A percentile compares a stretch with the other conserved stretches of the same genome.
Conservation (phyloP, 2,329 filamentous ascomycete species). For the Aspergillus jensenii region DNA sequence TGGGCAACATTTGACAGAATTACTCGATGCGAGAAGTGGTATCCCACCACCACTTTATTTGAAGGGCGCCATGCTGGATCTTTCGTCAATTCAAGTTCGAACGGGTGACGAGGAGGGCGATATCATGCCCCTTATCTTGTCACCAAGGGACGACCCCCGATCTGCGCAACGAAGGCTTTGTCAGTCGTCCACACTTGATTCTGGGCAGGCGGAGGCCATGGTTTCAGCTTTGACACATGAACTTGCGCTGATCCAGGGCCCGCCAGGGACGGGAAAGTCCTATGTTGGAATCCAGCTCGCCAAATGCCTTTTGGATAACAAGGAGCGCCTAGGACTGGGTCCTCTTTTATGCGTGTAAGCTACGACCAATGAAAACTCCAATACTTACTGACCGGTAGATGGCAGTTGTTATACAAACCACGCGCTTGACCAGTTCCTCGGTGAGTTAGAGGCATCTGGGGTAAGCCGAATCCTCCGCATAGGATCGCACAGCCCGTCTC, state of each 20-base stretch:
- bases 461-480: conserved; percentile 7
- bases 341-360: not conserved
- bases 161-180: too few species aligned
- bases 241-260: conserved; percentile 25
- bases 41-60: too few species aligned
- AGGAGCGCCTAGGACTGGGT: not conserved
- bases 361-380: not conserved
- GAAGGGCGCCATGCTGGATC: too few species aligned
- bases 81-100: too few species aligned
- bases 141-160: too few species aligned
- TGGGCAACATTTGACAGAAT: too few species aligned
- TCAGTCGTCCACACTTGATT: not conserved
- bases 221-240: conserved; percentile 14
- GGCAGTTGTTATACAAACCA: conserved; percentile 13
- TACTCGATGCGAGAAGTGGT: too few species aligned
- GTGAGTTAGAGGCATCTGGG: not conserved
- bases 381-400: not conserved
- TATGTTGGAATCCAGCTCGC: conserved; percentile 24
- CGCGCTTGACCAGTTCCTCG: conserved; percentile 13
- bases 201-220: conserved; percentile 7
- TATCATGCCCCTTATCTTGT: too few species aligned
- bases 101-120: too few species aligned
- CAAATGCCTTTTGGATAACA: not conserved
- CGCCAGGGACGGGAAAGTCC: conserved; percentile 27
- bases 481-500: not conserved